Percentiles rank a stretch among this genome's conserved stretches.
Conservation (phyloP, 495 filamentous ascomycete species). For the Aspergillus carlsbadensis region DNA sequence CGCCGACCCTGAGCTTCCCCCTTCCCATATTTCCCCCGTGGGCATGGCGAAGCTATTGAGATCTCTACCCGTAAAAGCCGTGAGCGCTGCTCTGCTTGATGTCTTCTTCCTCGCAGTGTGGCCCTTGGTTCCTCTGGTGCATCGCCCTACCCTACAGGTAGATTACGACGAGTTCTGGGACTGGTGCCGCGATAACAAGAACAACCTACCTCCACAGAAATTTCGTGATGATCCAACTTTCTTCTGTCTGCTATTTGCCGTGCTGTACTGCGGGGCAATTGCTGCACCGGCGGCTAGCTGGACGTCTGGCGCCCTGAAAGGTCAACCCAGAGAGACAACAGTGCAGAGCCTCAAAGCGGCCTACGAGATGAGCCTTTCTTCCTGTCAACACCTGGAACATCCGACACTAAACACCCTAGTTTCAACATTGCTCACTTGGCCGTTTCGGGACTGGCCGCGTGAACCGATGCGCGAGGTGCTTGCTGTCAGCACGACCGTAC, state of each 20-base stretch:
- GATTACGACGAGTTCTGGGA: conserved; percentile 23
- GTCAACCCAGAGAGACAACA: background rate
- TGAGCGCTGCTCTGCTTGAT: background rate
- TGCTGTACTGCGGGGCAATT: conserved; percentile 18
- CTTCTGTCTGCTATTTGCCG: conserved; percentile 20
- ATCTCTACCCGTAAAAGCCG: background rate
- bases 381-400: conserved; percentile 17
- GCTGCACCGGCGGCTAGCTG: conserved; percentile 6
- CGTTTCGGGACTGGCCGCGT: background rate
- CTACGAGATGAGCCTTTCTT: conserved; percentile 5
- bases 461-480: background rate
- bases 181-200: conserved; percentile 10
- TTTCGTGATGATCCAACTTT: conserved; percentile 22
- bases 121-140: conserved; percentile 13
- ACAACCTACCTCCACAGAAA: background rate
- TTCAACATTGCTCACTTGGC: conserved; percentile 10
- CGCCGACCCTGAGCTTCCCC: conserved; percentile 10
- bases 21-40: background rate
- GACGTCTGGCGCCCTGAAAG: conserved; percentile 3
- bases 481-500: background rate
- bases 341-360: background rate
- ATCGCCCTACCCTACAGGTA: conserved; percentile 10
- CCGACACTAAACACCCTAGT: conserved; percentile 23
- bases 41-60: too few relatives aligned
- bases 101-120: background rate